Evolutionary conservation across 2,329 filamentous ascomycete species (phyloP).

Genomic region (Fusarium luffae): DNA sequence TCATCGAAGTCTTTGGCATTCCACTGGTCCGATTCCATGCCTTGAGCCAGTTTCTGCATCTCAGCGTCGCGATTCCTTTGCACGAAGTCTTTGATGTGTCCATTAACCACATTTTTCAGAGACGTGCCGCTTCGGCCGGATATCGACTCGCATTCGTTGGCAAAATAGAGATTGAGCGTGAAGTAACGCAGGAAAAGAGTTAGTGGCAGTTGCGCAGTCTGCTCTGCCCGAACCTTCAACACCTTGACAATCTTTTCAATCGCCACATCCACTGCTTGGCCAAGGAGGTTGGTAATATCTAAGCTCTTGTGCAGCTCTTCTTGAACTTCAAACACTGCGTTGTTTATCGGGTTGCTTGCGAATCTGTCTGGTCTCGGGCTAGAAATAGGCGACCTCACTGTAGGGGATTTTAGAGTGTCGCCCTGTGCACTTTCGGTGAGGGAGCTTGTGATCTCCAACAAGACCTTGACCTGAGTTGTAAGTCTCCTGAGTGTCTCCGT

Average conservation of each 20-base stretch:
- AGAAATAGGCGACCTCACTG: slow-evolving; percentile 62
- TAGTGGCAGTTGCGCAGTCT: slow-evolving; percentile 74
- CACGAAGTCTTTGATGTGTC: slow-evolving; percentile 84
- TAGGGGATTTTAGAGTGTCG: slow-evolving; percentile 60
- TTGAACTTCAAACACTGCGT: slow-evolving; percentile 64
- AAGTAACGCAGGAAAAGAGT: slow-evolving; percentile 83
- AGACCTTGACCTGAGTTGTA: slow-evolving; percentile 90
- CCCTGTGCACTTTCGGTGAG: slow-evolving; percentile 59
- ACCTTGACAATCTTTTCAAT: slow-evolving; percentile 82
- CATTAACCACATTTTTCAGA: slow-evolving; percentile 82
- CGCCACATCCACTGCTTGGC: slow-evolving; percentile 82
- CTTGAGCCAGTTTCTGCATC: slow-evolving; percentile 78
- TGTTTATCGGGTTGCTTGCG: slow-evolving; percentile 33
- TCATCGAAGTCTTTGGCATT: slow-evolving; percentile 79
- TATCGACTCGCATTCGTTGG: slow-evolving; percentile 86
- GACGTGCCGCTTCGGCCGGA: slow-evolving; percentile 81
- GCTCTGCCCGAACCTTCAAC: slow-evolving; percentile 79
- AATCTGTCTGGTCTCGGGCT: slow-evolving; percentile 59
- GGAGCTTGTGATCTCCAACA: slow-evolving; percentile 92
- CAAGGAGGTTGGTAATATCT: slow-evolving; percentile 81
- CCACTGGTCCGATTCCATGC: slow-evolving; percentile 86
- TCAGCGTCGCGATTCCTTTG: slow-evolving; percentile 76
- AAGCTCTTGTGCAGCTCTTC: slow-evolving; percentile 81
- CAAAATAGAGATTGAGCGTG: slow-evolving; percentile 82
- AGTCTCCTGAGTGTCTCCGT: slow-evolving; percentile 87